Conservation (phyloP, 805 yeast species). For the Metschnikowia aberdeeniae region DNA sequence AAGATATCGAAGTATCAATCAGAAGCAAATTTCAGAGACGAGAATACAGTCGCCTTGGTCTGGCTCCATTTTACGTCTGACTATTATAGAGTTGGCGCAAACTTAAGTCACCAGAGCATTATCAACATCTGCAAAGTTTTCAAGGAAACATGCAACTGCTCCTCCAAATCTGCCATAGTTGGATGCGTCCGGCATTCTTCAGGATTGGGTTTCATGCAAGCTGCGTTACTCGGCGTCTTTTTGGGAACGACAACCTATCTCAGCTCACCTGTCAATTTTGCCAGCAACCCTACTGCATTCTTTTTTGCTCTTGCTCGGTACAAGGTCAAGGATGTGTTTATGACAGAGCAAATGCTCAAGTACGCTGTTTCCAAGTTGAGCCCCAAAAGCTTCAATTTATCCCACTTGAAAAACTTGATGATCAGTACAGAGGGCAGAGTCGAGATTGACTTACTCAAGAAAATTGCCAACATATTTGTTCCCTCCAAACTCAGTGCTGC, state of each 20-base stretch:
- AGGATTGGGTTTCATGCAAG: constrained; percentile 86
- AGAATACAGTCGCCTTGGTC: constrained; percentile 49
- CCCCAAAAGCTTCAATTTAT: constrained; percentile 59
- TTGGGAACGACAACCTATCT: constrained; percentile 83
- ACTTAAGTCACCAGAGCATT: constrained; percentile 56
- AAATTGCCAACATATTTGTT: constrained; percentile 58
- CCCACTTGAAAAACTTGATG: constrained; percentile 75
- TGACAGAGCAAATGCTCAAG: constrained; percentile 78
- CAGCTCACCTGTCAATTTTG: constrained; percentile 73
- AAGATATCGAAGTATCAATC: constrained; percentile 44
- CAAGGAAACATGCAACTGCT: constrained; percentile 87
- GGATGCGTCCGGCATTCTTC: constrained; percentile 82
- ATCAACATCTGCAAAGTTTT: constrained; percentile 80
- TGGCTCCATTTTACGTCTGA: constrained; percentile 74
- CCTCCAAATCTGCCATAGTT: constrained; percentile 64
- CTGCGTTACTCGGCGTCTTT: constrained; percentile 79
- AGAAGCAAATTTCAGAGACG: constrained; percentile 34
- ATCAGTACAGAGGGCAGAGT: constrained; percentile 77
- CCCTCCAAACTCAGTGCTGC: constrained; percentile 61
- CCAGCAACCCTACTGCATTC: constrained; percentile 67
- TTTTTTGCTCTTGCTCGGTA: constrained; percentile 67
- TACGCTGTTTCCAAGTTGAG: constrained; percentile 61
- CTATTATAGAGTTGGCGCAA: constrained; percentile 57
- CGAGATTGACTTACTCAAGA: constrained; percentile 51
- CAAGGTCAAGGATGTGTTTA: constrained; percentile 80